phyloP scores from a whole-genome alignment of 2,329 filamentous ascomycete species.

The Albifimbria verrucaria region DNA sequence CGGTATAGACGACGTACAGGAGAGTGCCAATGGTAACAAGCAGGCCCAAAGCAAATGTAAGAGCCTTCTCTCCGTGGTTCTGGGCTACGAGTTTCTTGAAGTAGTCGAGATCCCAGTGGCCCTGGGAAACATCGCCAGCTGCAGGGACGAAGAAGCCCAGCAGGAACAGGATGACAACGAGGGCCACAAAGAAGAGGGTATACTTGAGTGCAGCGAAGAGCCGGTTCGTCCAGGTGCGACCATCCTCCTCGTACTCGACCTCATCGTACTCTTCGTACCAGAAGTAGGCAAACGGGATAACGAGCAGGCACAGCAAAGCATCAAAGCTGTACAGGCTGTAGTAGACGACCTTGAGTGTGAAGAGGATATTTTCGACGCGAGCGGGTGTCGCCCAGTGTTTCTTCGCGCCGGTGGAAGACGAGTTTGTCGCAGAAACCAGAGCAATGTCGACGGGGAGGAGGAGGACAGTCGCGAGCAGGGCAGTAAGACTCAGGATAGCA shows the following conservation, averaged over 20 bases:
- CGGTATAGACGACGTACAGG: slow-evolving; percentile 85
- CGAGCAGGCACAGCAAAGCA: slow-evolving; percentile 79
- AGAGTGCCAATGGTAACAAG: slow-evolving; percentile 83
- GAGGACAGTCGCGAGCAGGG: slow-evolving; percentile 86
- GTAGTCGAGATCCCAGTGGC: slow-evolving; percentile 80
- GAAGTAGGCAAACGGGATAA: slow-evolving; percentile 96
- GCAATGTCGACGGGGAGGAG: slow-evolving; percentile 94
- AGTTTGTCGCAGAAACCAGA: slow-evolving; percentile 83
- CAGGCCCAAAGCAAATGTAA: slow-evolving; percentile 87
- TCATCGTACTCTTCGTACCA: slow-evolving; percentile 98
- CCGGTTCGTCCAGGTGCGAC: slow-evolving; percentile 66
- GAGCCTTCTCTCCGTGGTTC: slow-evolving; percentile 86
- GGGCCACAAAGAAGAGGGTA: slow-evolving; percentile 76
- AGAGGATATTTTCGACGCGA: slow-evolving; percentile 72
- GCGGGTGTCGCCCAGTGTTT: slow-evolving; percentile 93
- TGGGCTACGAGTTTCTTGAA: slow-evolving; percentile 76
- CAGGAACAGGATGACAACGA: slow-evolving; percentile 80
- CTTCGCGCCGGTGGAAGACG: slow-evolving; percentile 71
- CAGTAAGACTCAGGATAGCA: slow-evolving; percentile 81
- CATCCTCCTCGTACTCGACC: slow-evolving; percentile 79
- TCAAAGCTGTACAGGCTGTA: slow-evolving; percentile 92
- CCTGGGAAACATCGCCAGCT: slow-evolving; percentile 61
- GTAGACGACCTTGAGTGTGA: slow-evolving; percentile 83
- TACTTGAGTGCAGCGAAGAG: slow-evolving; percentile 88
- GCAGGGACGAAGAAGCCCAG: slow-evolving; percentile 93